phyloP scores from a whole-genome alignment of 768 basidiomycete species.

The Amanita phalloides region DNA sequence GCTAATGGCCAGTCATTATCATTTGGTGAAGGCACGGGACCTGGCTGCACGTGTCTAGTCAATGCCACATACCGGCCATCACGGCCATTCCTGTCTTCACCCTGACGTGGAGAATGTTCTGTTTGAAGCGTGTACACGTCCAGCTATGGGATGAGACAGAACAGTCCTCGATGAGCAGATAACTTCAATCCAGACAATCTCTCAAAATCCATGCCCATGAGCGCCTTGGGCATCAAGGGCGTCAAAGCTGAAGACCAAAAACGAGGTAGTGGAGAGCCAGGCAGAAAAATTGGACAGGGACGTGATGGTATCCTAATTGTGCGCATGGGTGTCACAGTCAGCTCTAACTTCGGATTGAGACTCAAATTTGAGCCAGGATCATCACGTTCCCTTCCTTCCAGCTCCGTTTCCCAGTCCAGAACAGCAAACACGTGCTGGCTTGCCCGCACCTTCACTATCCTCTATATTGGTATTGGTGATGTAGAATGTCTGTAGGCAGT shows the following conservation, averaged over 20 bases:
- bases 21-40: too few species aligned
- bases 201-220: slow-evolving; percentile 33
- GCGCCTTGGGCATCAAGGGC: slow-evolving; percentile 18
- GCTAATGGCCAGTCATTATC: too few species aligned
- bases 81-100: too few species aligned
- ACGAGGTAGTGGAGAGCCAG: slow-evolving; percentile 47
- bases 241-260: slow-evolving; percentile 6
- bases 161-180: too few species aligned
- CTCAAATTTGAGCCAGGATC: background rate
- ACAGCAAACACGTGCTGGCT: slow-evolving; percentile 71
- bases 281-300: slow-evolving; percentile 43
- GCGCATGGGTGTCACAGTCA: background rate
- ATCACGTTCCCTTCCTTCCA: background rate
- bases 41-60: too few species aligned
- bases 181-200: slow-evolving; percentile 1
- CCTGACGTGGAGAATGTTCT: too few species aligned
- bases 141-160: too few species aligned
- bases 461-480: slow-evolving; percentile 38
- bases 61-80: too few species aligned
- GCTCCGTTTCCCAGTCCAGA: slow-evolving; percentile 21
- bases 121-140: too few species aligned
- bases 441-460: slow-evolving; percentile 29
- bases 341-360: background rate
- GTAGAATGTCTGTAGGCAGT: slow-evolving; percentile 68
- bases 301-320: slow-evolving; percentile 28